phyloP scores from a whole-genome alignment of 2,329 filamentous ascomycete genomes.

The Colletotrichum musae region DNA sequence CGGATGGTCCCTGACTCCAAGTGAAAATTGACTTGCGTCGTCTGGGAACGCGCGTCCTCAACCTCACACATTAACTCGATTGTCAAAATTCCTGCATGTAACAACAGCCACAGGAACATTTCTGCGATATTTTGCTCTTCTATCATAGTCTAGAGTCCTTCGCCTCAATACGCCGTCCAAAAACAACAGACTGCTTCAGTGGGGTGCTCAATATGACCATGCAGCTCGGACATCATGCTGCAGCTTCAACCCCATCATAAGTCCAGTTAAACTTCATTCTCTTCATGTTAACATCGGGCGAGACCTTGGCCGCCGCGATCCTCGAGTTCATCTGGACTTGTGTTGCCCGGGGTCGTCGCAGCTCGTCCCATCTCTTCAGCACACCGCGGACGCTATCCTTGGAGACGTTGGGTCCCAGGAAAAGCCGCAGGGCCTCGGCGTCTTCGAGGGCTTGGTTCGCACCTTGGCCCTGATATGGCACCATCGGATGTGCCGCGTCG shows the following conservation, averaged over 20 bases:
- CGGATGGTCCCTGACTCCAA: not conserved
- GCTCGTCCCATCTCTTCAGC: not conserved
- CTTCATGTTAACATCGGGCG: constrained; percentile 1
- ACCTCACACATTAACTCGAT: not conserved
- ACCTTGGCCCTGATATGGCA: constrained; percentile 25
- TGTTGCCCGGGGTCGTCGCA: not conserved
- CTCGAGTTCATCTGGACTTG: constrained; percentile 1
- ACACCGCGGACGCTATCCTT: not conserved
- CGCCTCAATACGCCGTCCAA: no score
- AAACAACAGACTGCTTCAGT: no score
- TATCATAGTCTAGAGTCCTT: no score
- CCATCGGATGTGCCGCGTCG: constrained; percentile 19
- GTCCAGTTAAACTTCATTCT: constrained; percentile 12
- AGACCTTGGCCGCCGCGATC: constrained; percentile 9
- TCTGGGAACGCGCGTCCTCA: constrained; percentile 9
- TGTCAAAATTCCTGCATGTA: no score
- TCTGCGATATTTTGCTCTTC: no score
- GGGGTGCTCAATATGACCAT: no score
- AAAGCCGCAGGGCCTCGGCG: constrained; percentile 7
- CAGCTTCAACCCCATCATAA: not conserved
- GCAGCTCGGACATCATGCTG: no score
- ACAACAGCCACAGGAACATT: no score
- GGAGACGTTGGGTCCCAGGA: not conserved
- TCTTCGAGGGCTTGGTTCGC: constrained; percentile 23
- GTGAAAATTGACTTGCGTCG: constrained; percentile 1